Percentiles rank a stretch among this genome's conserved stretches.
Evolutionary conservation across 345 rosid genomes (phyloP).

Genomic region (Tarenaya hassleriana): DNA sequence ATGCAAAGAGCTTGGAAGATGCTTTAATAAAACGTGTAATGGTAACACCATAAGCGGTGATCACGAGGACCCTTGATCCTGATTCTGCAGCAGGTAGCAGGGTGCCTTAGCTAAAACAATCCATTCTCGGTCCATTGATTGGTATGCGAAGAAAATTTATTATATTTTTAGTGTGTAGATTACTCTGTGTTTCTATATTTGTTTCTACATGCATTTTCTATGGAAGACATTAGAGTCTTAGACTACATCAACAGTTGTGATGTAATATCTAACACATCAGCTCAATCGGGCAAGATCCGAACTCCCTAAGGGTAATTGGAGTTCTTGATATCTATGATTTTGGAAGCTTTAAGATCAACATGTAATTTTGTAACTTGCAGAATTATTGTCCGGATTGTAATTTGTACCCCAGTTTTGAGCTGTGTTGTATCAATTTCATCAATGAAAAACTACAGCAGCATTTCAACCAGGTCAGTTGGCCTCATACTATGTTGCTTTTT

Average conservation of each 20-base stretch:
- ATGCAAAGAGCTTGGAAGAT: constrained; percentile 86
- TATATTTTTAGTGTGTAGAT: too few relatives aligned
- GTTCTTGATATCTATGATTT: constrained; percentile 99
- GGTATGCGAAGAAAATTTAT: constrained; percentile 54
- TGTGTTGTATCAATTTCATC: constrained; percentile 96
- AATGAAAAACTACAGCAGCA: constrained; percentile 99
- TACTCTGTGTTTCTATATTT: too few relatives aligned
- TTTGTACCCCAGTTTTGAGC: constrained; percentile 83
- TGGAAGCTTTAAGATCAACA: constrained; percentile 94
- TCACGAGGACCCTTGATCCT: constrained; percentile 94
- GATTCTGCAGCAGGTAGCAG: constrained; percentile 75
- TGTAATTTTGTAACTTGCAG: constrained; percentile 44
- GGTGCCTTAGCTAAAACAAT: constrained; percentile 95
- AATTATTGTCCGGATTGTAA: constrained; percentile 9
- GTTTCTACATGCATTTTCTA: too few relatives aligned
- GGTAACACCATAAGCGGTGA: constrained; percentile 99
- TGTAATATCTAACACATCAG: too few relatives aligned
- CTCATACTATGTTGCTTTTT: constrained; percentile 8
- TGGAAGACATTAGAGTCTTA: too few relatives aligned
- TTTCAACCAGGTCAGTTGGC: constrained; percentile 80
- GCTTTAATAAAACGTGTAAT: constrained; percentile 96
- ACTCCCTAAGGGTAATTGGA: constrained; percentile 86
- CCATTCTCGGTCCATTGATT: constrained; percentile 95
- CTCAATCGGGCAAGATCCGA: constrained; percentile 98
- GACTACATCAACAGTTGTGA: too few relatives aligned